Percentiles rank a stretch among this genome's conserved stretches.
phyloP scores from a whole-genome alignment of 108 stramenopile genomes.

The Nitzschia sp. region DNA sequence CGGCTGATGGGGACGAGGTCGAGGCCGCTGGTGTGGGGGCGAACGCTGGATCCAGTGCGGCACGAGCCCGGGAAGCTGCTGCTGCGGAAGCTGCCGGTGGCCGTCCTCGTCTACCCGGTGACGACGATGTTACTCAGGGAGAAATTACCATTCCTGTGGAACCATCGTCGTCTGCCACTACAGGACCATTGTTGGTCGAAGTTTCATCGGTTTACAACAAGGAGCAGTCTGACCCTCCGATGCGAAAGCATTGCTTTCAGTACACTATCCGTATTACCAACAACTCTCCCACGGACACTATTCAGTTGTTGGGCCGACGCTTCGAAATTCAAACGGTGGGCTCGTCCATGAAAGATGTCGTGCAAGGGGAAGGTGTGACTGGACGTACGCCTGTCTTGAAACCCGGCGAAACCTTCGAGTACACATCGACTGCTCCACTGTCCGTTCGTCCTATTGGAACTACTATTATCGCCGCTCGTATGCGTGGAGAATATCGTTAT shows the following conservation, averaged over 20 bases:
- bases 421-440: constrained; percentile 86
- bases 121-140: constrained; percentile 73
- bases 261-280: constrained; percentile 94
- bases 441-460: constrained; percentile 82
- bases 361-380: constrained; percentile 90
- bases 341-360: constrained; percentile 82
- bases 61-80: constrained; percentile 65
- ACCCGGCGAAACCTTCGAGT: constrained; percentile 93
- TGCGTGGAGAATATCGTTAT: constrained; percentile 84
- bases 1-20: constrained; percentile 14
- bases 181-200: constrained; percentile 79
- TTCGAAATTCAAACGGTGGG: constrained; percentile 94
- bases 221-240: constrained; percentile 89
- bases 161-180: constrained; percentile 56
- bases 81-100: constrained; percentile 66
- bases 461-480: constrained; percentile 81
- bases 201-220: constrained; percentile 85
- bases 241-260: constrained; percentile 92
- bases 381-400: constrained; percentile 89
- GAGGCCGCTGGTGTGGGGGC: constrained; percentile 17
- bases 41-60: constrained; percentile 58
- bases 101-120: constrained; percentile 81
- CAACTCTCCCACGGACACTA: constrained; percentile 80
- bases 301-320: constrained; percentile 87
- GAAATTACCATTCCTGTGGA: constrained; percentile 60